These are phyloP conservation scores for Auricularia sp. DNA, from an alignment of 768 basidiomycete genomes.

Conservation along the genomic window DNA sequence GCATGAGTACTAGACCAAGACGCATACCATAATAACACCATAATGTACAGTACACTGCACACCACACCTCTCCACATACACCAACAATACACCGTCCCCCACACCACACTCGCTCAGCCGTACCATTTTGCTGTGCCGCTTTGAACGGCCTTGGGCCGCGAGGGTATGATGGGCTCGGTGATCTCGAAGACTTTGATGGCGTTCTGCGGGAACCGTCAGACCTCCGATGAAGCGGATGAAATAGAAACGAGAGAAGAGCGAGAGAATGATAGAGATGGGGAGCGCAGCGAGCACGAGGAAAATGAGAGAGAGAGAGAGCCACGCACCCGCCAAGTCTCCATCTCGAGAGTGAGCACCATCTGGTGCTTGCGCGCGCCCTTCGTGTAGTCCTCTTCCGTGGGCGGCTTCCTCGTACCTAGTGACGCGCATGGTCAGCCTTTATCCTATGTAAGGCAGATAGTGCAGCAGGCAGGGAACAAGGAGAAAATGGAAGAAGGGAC, in stretches of 20 bases:
- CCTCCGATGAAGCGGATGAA: not conserved
- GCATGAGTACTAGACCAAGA: too few relatives aligned
- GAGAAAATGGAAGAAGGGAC: too few relatives aligned
- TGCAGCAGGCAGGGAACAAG: too few relatives aligned
- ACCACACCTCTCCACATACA: too few relatives aligned
- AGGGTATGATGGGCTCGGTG: constrained; percentile 62
- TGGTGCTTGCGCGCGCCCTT: constrained; percentile 66
- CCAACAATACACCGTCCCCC: too few relatives aligned
- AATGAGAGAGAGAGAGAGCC: not conserved
- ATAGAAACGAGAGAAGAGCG: not conserved
- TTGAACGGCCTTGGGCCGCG: constrained; percentile 48
- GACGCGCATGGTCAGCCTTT: too few relatives aligned
- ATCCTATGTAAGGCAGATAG: too few relatives aligned
- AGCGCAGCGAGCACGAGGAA: not conserved
- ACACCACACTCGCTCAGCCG: constrained; percentile 28
- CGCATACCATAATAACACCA: too few relatives aligned
- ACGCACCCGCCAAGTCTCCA: constrained; percentile 77
- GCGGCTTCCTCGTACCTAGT: constrained; percentile 43
- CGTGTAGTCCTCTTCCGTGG: constrained; percentile 51
- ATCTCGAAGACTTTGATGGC: constrained; percentile 86
- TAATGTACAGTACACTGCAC: too few relatives aligned
- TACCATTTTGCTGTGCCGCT: constrained; percentile 64
- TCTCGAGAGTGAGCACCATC: constrained; percentile 85
- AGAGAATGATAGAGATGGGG: not conserved
- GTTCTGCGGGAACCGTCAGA: constrained; percentile 35